Evolutionary conservation across 176 grass and related monocot species (phyloP), one percentile per base, ranked within the genome.

Genomic region (Pontederia paniculata): DNA sequence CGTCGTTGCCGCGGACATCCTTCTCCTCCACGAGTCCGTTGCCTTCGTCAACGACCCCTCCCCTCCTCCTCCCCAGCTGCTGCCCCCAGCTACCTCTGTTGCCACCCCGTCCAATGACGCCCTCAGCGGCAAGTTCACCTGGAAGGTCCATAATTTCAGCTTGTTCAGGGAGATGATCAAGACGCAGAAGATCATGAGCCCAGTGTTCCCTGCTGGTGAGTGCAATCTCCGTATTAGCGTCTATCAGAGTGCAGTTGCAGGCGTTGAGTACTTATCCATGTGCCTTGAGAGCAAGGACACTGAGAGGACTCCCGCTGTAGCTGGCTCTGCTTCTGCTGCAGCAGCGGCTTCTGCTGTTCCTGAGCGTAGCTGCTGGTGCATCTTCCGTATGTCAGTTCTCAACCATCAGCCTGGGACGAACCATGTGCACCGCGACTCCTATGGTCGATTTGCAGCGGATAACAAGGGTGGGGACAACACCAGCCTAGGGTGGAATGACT

Each of bases 401-500:
- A 84, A 73, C 73, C 93, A 97, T 52, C 79, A 51, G 54, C 53
- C 82, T 50, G 80, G 82, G 70, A 77, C 77, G 48, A 74, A 67
- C 56, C 86, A 97, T 46, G 70, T 90, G 47, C 83, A 81, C 46
- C 83, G 80, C 63, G 93, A 97, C 37, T 90, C 86, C 0, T 97
- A 90, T 59, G 93, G 86, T 13, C 74, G 93, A 50, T 97, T 90
- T 18, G 86, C 81, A 12, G 80, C 65, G 0, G 93, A 71, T 9
- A 71, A 61, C 48, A 71, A 71, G 47, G 56, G 47, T 3, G 69
- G 69, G 17, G 69, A 97, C 55, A 89, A 77, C 66, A 80, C 68
- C 41, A 97, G 83, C 76, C 81, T 97, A 45, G 93, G 93, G 12
- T 97, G 93, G 86, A 88, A 80, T 0, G 93, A 97, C 72, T 97